Evolutionary conservation across 2,329 filamentous ascomycete species (phyloP).

Genomic region (Hymenoscyphus fructigenus): DNA sequence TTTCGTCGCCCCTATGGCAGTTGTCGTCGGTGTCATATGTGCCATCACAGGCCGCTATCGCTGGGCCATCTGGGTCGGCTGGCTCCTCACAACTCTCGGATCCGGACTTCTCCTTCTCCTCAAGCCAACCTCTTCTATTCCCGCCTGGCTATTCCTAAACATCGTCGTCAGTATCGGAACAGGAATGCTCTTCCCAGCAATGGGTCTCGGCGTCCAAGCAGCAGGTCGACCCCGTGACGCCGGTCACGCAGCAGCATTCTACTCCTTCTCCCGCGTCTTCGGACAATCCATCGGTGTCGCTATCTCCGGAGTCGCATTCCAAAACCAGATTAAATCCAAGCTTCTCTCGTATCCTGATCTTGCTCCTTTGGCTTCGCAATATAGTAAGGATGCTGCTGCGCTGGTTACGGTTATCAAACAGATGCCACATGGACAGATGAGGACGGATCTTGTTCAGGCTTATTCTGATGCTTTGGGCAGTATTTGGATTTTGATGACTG

Average conservation of each 20-base stretch:
- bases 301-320: slow-evolving; percentile 67
- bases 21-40: slow-evolving; percentile 54
- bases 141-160: slow-evolving; percentile 60
- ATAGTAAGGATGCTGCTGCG: slow-evolving; percentile 34
- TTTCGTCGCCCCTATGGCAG: slow-evolving; percentile 61
- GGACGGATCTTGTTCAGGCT: slow-evolving; percentile 47
- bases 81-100: slow-evolving; percentile 58
- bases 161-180: slow-evolving; percentile 59
- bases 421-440: slow-evolving; percentile 38
- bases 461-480: slow-evolving; percentile 55
- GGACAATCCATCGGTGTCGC: slow-evolving; percentile 67
- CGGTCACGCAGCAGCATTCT: slow-evolving; percentile 62
- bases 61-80: slow-evolving; percentile 55
- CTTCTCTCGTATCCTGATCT: slow-evolving; percentile 27
- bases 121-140: slow-evolving; percentile 48
- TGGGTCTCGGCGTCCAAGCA: slow-evolving; percentile 64
- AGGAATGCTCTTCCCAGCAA: slow-evolving; percentile 64
- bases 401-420: slow-evolving; percentile 31
- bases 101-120: slow-evolving; percentile 55
- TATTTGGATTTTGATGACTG: slow-evolving; percentile 57
- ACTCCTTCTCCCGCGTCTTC: slow-evolving; percentile 64
- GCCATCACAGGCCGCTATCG: slow-evolving; percentile 58
- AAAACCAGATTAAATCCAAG: slow-evolving; percentile 51
- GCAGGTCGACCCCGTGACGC: slow-evolving; percentile 55
- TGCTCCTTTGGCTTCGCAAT: slow-evolving; percentile 26